phyloP scores from a whole-genome alignment of 805 yeast species.

The Wilhelminamyces savonicus region DNA sequence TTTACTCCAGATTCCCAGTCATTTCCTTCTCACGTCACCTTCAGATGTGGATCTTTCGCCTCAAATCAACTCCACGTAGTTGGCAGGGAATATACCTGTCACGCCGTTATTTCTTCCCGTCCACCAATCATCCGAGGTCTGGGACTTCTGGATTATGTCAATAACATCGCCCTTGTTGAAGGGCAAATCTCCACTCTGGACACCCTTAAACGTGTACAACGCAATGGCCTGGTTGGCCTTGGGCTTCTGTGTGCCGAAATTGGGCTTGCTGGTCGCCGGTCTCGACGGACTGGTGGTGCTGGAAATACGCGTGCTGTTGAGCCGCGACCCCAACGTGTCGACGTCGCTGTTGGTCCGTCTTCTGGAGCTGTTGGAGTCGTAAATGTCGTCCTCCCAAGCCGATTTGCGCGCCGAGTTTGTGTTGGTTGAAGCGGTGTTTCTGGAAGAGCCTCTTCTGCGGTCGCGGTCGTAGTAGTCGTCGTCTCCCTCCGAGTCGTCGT shows the following conservation, averaged over 20 bases:
- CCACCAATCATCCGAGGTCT: conserved; percentile 97
- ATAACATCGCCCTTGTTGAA: conserved; percentile 94
- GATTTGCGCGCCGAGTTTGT: conserved; percentile 24
- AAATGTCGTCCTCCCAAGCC: conserved; percentile 84
- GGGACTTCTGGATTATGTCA: conserved; percentile 77
- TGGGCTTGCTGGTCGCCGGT: conserved; percentile 34
- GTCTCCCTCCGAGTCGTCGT: conserved; percentile 29
- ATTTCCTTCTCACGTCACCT: too few relatives aligned
- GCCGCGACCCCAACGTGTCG: conserved; percentile 27
- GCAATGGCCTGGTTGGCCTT: conserved; percentile 82
- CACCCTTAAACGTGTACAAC: conserved; percentile 81
- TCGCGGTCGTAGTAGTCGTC: conserved; percentile 28
- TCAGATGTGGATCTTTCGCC: too few relatives aligned
- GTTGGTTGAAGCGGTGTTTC: conserved; percentile 7
- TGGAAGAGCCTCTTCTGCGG: conserved; percentile 11
- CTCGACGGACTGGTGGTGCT: conserved; percentile 22
- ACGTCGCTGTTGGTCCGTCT: conserved; percentile 26
- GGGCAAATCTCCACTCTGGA: conserved; percentile 87
- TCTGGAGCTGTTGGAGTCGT: conserved; percentile 43
- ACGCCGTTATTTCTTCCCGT: conserved; percentile 80
- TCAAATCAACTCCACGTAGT: conserved; percentile 73
- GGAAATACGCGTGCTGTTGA: conserved; percentile 24
- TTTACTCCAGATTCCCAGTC: too few relatives aligned
- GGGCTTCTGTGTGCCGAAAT: conserved; percentile 28
- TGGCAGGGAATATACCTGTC: conserved; percentile 96